A percentile compares a stretch with the other conserved stretches of the same genome.
Evolutionary conservation across 2,329 filamentous ascomycete genomes (phyloP).

Genomic region (Neurospora crassa): DNA sequence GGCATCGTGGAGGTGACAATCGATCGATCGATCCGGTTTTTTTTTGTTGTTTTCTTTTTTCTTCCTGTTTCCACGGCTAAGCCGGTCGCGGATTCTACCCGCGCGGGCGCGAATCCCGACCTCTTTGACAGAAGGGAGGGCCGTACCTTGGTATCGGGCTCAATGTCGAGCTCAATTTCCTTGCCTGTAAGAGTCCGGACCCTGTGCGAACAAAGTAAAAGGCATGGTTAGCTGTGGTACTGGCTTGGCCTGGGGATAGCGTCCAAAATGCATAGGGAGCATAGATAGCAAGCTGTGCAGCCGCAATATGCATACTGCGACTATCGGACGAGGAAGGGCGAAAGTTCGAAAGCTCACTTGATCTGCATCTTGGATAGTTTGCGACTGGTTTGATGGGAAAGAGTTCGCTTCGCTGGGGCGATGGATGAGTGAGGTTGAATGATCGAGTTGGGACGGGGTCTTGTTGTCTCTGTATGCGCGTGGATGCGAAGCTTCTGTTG

Average conservation of each 20-base stretch:
- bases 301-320: neutral
- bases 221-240: neutral
- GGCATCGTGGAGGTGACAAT: neutral
- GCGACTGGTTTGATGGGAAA: neutral
- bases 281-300: neutral
- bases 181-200: conserved; percentile 97
- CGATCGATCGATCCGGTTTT: neutral
- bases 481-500: neutral
- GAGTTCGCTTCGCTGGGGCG: neutral
- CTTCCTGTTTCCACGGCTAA: too few species aligned
- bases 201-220: conserved; percentile 36
- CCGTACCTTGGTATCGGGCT: conserved; percentile 79
- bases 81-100: neutral
- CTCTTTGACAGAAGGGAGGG: neutral
- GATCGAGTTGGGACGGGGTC: neutral
- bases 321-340: neutral
- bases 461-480: neutral
- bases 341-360: neutral
- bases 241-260: neutral
- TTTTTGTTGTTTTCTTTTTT: neutral
- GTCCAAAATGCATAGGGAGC: neutral
- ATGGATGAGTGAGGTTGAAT: neutral
- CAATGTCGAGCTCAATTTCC: conserved; percentile 97
- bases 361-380: neutral
- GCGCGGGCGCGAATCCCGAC: neutral